Evolutionary conservation across 2,329 filamentous ascomycete species (phyloP), one percentile per base, ranked within the genome.

Genomic region (Fusarium globosum): DNA sequence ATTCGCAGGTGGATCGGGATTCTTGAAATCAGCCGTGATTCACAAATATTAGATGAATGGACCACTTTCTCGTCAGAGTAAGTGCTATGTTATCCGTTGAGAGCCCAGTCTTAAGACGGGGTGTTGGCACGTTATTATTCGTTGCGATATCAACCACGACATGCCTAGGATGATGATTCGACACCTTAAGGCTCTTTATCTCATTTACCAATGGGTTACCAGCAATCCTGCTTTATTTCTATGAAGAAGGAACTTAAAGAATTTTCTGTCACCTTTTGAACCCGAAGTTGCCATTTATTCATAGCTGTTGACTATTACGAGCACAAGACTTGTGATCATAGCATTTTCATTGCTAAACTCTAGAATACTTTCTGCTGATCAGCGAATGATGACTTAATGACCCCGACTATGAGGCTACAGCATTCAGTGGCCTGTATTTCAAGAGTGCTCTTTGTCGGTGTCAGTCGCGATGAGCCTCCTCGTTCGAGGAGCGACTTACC

Each of bases 341-440:
- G 3, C 3, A 30, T n/a, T 14, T 7, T 14, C 6, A 30, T 41
- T 30, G 20, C 26, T 42, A 1, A 7, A n/a, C 18, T 13, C 35
- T 53, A 26, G 0, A 20, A 1, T 6, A 2, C 0, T 6, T n/a
- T 5, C 7, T 39, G 2, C 0, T 13, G 5, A 7, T n/a, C 51
- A 5, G 3, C 18, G 16, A 14, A 16, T 0, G 10, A 39, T 16
- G 16, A 8, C 2, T 4, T 2, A 15, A 14, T 39, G 6, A 5
- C 10, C 35, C 7, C 4, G 0, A 13, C 0, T 7, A 7, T 4
- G 11, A 28, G 2, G 2, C 7, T 13, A 1, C 18, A 28, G 5
- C 51, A n/a, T 39, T 21, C 18, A 5, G 3, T 1, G 3, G 5
- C 8, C 35, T 28, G 21, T 2, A 28, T 8, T 18, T 28, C 20